Conservation (phyloP, 148 eudicot genomes). For the Rhododendron kiyosumense region DNA sequence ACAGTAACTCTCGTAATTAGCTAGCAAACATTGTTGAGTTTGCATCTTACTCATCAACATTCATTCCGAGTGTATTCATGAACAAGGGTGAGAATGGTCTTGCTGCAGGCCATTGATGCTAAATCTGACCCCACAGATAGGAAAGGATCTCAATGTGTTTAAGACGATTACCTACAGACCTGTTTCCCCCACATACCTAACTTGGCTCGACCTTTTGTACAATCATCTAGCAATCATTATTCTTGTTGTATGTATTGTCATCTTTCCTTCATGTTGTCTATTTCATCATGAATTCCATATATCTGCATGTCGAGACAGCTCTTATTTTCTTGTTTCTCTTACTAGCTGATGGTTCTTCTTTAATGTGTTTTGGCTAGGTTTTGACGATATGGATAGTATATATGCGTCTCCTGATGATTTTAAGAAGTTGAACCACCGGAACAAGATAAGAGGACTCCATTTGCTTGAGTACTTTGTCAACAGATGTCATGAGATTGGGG, state of each 20-base stretch:
- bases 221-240: neutral
- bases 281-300: neutral
- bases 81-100: too few relatives aligned
- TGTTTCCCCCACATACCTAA: neutral
- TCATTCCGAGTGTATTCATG: too few relatives aligned
- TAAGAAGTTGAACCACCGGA: slow-evolving; percentile 40
- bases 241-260: neutral
- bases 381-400: slow-evolving; percentile 78
- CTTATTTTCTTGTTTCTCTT: neutral
- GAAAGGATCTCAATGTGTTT: neutral
- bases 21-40: neutral
- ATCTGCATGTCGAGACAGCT: neutral
- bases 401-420: slow-evolving; percentile 93
- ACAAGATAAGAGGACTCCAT: slow-evolving; percentile 68
- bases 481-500: slow-evolving; percentile 81
- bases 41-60: neutral
- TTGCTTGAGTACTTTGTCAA: slow-evolving; percentile 82
- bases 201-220: neutral
- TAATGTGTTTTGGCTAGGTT: slow-evolving; percentile 40
- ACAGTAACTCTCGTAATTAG: neutral
- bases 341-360: neutral
- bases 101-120: neutral
- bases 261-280: neutral
- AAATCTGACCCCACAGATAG: neutral
- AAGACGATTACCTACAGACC: neutral